Conservation (phyloP, 2,329 filamentous ascomycete genomes). For the Hypoxylon sp. region DNA sequence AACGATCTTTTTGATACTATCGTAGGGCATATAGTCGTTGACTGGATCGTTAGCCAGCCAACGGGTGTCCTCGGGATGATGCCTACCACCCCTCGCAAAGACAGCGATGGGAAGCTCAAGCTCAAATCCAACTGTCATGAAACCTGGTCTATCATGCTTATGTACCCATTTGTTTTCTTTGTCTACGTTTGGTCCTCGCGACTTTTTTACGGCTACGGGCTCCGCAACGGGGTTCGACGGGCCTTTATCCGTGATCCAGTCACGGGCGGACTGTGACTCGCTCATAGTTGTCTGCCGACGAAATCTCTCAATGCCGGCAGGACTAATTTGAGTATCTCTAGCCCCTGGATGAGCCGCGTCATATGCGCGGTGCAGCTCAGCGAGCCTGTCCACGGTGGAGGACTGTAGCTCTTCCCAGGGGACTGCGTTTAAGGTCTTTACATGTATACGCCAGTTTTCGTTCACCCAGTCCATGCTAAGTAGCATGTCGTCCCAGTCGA, state of each 20-base stretch:
- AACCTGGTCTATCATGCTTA: not conserved
- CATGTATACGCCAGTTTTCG: not conserved
- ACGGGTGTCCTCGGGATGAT: conserved; percentile 20
- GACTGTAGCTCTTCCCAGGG: conserved; percentile 14
- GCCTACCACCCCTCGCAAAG: not conserved
- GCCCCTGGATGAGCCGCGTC: not conserved
- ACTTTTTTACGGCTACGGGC: no score
- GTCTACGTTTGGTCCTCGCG: not conserved
- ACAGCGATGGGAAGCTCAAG: conserved; percentile 38
- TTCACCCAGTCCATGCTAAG: conserved; percentile 6
- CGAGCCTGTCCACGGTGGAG: not conserved
- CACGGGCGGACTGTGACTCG: not conserved
- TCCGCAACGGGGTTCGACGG: not conserved
- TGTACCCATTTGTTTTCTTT: not conserved
- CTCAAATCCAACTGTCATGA: conserved; percentile 34
- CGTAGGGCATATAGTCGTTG: not conserved
- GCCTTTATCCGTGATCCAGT: not conserved
- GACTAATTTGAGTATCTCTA: not conserved
- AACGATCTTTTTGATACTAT: not conserved
- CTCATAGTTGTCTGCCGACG: not conserved
- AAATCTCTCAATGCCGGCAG: not conserved
- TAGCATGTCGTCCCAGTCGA: conserved; percentile 11
- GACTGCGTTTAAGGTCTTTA: not conserved
- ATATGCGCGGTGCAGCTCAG: not conserved
- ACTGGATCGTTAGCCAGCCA: conserved; percentile 10